Percentiles rank a stretch among this genome's conserved stretches.
Conservation (phyloP, 495 filamentous ascomycete species). For the Neurospora sp. region DNA sequence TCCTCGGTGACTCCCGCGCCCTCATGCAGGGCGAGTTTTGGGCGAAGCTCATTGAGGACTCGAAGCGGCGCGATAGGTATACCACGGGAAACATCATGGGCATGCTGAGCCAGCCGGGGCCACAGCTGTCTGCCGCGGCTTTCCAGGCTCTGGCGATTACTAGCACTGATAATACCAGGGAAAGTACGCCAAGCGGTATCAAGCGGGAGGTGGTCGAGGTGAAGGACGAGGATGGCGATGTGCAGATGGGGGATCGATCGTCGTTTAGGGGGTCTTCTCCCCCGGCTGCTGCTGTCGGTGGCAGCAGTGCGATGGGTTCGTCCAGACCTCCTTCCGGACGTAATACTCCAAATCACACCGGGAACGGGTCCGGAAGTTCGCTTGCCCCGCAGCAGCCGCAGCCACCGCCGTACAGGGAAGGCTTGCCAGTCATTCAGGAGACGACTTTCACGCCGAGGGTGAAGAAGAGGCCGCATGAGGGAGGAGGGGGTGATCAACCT, state of each 20-base stretch:
- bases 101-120: conserved; percentile 29
- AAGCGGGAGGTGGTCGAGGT: background rate
- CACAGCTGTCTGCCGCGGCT: conserved; percentile 8
- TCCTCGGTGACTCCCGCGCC: conserved; percentile 81
- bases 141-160: conserved; percentile 3
- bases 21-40: conserved; percentile 83
- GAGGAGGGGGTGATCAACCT: conserved; percentile 5
- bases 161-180: background rate
- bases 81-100: conserved; percentile 54
- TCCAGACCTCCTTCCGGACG: background rate
- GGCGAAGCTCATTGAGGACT: conserved; percentile 72
- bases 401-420: conserved; percentile 6
- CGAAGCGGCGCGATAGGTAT: conserved; percentile 63
- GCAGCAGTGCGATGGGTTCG: background rate
- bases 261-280: background rate
- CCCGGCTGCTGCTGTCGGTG: background rate
- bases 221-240: conserved; percentile 8
- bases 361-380: background rate
- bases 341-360: background rate
- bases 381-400: conserved; percentile 8
- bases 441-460: conserved; percentile 4
- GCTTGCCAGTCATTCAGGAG: conserved; percentile 15
- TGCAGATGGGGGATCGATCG: conserved; percentile 17
- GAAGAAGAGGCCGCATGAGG: conserved; percentile 22
- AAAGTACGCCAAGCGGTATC: background rate